Percentiles rank a stretch among this genome's conserved stretches.
Conservation (phyloP, 1,139 yeast genomes). For the Wickerhamomyces sp. region DNA sequence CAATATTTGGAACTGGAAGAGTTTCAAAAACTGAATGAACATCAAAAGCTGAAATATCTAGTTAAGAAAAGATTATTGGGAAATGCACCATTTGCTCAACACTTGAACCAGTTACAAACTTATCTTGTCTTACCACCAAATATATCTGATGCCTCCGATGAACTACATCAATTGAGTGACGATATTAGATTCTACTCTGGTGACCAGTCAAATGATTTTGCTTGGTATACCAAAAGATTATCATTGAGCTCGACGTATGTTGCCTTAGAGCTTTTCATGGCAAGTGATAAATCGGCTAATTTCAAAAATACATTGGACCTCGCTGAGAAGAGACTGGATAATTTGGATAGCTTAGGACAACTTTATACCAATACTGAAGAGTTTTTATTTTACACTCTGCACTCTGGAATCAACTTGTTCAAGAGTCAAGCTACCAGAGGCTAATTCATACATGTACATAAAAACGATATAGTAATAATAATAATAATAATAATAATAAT, state of each 20-base stretch:
- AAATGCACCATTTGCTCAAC: constrained; percentile 52
- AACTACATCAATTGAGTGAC: constrained; percentile 72
- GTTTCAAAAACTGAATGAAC: constrained; percentile 26
- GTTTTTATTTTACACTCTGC: constrained; percentile 70
- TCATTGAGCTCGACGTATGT: constrained; percentile 69
- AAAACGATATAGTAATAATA: not conserved
- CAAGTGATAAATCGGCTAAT: constrained; percentile 62
- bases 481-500: not conserved
- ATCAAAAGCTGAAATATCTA: constrained; percentile 39
- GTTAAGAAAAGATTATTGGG: constrained; percentile 57
- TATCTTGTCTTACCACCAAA: constrained; percentile 32
- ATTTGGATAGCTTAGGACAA: constrained; percentile 50
- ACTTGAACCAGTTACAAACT: constrained; percentile 32
- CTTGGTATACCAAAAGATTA: constrained; percentile 89
- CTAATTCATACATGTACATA: constrained; percentile 22
- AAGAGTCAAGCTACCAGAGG: constrained; percentile 70
- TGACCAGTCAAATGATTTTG: constrained; percentile 77
- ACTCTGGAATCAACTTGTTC: constrained; percentile 61
- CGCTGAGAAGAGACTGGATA: constrained; percentile 57
- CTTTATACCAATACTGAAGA: constrained; percentile 64
- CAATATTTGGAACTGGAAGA: constrained; percentile 27
- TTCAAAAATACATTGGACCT: constrained; percentile 57
- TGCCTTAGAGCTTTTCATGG: constrained; percentile 72
- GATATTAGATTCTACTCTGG: constrained; percentile 80
- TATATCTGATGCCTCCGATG: constrained; percentile 38